A percentile compares a stretch with the other conserved stretches of the same genome.
These are phyloP conservation scores for Globisporangium okanoganense DNA, from an alignment of 352 stramenopile genomes.

Conservation along the genomic window DNA sequence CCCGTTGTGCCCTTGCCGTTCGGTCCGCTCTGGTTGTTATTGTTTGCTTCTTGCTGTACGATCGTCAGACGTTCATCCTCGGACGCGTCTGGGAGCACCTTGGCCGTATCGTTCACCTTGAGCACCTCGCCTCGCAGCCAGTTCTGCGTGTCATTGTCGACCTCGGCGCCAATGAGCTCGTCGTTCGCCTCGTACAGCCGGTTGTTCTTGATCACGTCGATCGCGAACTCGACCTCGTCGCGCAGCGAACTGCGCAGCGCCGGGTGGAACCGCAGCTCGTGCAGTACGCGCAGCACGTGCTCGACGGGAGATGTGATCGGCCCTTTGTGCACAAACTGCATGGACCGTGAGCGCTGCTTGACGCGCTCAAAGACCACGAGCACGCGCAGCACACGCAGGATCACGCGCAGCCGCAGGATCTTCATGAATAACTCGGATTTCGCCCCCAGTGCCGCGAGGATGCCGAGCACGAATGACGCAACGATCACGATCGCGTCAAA, in stretches of 20 bases:
- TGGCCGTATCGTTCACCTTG: slow-evolving; percentile 58
- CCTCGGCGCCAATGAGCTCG: slow-evolving; percentile 55
- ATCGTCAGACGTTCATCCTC: slow-evolving; percentile 21
- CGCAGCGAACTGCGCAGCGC: slow-evolving; percentile 45
- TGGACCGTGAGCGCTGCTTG: slow-evolving; percentile 68
- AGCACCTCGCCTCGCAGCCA: slow-evolving; percentile 81
- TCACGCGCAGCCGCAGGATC: slow-evolving; percentile 66
- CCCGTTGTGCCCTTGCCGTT: slow-evolving; percentile 9
- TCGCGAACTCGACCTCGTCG: slow-evolving; percentile 73
- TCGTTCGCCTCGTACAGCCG: slow-evolving; percentile 79
- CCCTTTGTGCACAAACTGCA: slow-evolving; percentile 72
- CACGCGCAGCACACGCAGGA: slow-evolving; percentile 76
- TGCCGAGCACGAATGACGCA: slow-evolving; percentile 67
- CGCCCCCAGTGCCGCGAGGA: slow-evolving; percentile 56
- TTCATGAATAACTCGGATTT: slow-evolving; percentile 61
- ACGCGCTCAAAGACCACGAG: slow-evolving; percentile 86
- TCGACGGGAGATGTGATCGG: slow-evolving; percentile 77
- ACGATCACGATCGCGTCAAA: slow-evolving; percentile 84
- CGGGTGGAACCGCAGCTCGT: slow-evolving; percentile 78
- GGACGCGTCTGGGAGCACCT: slow-evolving; percentile 46
- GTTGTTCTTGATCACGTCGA: slow-evolving; percentile 87
- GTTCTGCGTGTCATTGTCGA: slow-evolving; percentile 83
- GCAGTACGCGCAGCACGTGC: slow-evolving; percentile 65
- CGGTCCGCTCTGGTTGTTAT: not conserved
- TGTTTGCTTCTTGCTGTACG: not conserved